Percentiles rank a stretch among this genome's conserved stretches.
Evolutionary conservation across 768 basidiomycete species (phyloP).

Genomic region (Trametes gibbosa): DNA sequence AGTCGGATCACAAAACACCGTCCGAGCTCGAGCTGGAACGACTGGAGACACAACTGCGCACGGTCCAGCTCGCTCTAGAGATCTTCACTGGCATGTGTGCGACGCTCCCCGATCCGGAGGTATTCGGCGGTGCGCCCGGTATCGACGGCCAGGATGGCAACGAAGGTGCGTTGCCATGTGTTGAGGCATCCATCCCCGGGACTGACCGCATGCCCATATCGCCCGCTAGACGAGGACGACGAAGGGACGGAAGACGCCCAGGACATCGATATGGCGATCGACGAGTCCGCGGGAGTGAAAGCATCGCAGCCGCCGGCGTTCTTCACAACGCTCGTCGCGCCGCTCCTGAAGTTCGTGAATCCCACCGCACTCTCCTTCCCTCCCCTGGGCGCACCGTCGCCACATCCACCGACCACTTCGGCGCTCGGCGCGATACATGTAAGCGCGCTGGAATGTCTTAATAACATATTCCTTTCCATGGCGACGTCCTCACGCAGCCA

Average conservation of each 20-base stretch:
- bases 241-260: conserved; percentile 33
- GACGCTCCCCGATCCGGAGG: conserved; percentile 74
- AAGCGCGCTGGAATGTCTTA: conserved; percentile 84
- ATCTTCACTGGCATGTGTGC: conserved; percentile 87
- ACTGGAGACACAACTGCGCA: conserved; percentile 68
- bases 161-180: conserved; percentile 38
- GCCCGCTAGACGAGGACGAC: conserved; percentile 36
- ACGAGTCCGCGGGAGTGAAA: conserved; percentile 21
- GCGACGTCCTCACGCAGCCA: conserved; percentile 44
- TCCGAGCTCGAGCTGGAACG: conserved; percentile 69
- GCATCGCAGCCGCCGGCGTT: conserved; percentile 32
- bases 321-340: conserved; percentile 61
- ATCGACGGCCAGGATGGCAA: conserved; percentile 32
- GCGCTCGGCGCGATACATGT: conserved; percentile 81
- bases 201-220: conserved; percentile 10
- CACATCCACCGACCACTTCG: conserved; percentile 87
- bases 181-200: conserved; percentile 29
- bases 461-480: conserved; percentile 77
- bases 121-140: conserved; percentile 29
- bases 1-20: conserved; percentile 72
- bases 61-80: conserved; percentile 81
- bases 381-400: conserved; percentile 62
- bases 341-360: conserved; percentile 65
- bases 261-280: conserved; percentile 27
- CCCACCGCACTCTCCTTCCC: conserved; percentile 84